Percentiles rank a stretch among this genome's conserved stretches.
phyloP scores from a whole-genome alignment of 176 grass and related monocot species.

The Echinochloa phyllopogon region DNA sequence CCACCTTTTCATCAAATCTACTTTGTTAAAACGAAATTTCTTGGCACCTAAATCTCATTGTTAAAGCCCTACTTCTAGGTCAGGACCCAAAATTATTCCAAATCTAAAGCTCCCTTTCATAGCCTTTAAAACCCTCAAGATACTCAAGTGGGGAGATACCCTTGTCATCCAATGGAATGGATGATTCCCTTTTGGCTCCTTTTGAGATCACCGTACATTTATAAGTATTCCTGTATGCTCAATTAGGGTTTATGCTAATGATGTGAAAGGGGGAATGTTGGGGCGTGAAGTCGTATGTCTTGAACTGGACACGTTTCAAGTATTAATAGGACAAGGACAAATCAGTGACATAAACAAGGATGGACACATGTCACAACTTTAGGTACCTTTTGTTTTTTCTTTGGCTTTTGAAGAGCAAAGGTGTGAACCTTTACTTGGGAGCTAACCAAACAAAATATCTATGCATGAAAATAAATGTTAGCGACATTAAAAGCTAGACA shows the following conservation, averaged over 20 bases:
- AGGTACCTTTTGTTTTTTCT: neutral
- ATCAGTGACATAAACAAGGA: slow-evolving; percentile 29
- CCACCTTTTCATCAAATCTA: slow-evolving; percentile 33
- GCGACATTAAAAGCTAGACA: slow-evolving; percentile 25
- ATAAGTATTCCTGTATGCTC: slow-evolving; percentile 27
- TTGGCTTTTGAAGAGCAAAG: slow-evolving; percentile 22
- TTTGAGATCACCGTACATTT: slow-evolving; percentile 52
- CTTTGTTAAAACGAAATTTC: slow-evolving; percentile 40
- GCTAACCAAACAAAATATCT: slow-evolving; percentile 33
- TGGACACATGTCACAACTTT: slow-evolving; percentile 29
- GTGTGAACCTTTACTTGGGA: slow-evolving; percentile 11
- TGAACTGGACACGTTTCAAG: slow-evolving; percentile 71
- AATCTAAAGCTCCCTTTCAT: slow-evolving; percentile 42
- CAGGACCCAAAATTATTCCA: slow-evolving; percentile 39
- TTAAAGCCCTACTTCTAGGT: slow-evolving; percentile 24
- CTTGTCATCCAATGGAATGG: slow-evolving; percentile 49
- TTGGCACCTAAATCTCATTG: slow-evolving; percentile 36
- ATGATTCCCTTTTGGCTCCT: slow-evolving; percentile 54
- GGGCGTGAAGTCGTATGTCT: slow-evolving; percentile 28
- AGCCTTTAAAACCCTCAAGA: slow-evolving; percentile 54
- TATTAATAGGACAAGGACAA: slow-evolving; percentile 35
- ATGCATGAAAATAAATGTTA: neutral
- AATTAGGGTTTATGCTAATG: slow-evolving; percentile 49
- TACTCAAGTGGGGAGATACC: slow-evolving; percentile 49
- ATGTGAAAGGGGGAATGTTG: slow-evolving; percentile 56